Evolutionary conservation across 1,139 yeast species (phyloP).

Genomic region (Kodamaea arcana): DNA sequence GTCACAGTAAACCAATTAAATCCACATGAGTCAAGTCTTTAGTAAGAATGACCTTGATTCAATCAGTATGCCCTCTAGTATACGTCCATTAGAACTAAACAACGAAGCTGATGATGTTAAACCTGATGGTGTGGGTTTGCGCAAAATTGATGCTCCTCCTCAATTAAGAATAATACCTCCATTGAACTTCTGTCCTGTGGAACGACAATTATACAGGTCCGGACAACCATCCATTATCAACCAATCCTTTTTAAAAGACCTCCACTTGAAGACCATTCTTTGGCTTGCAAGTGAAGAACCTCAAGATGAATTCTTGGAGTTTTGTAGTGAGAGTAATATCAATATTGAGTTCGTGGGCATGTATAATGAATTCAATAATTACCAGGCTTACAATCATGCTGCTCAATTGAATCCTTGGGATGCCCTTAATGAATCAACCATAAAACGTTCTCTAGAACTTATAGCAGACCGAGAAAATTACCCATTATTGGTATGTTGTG

Average conservation of each 20-base stretch:
- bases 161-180: slow-evolving; percentile 81
- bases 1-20: no score
- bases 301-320: slow-evolving; percentile 77
- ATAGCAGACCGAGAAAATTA: slow-evolving; percentile 69
- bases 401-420: slow-evolving; percentile 76
- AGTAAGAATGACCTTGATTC: no score
- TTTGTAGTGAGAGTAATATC: slow-evolving; percentile 69
- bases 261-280: slow-evolving; percentile 72
- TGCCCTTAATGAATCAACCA: slow-evolving; percentile 82
- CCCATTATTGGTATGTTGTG: slow-evolving; percentile 89
- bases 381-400: slow-evolving; percentile 20
- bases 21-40: no score
- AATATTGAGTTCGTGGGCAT: slow-evolving; percentile 63
- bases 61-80: no score
- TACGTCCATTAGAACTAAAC: not conserved
- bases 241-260: slow-evolving; percentile 74
- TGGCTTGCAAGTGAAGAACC: slow-evolving; percentile 98
- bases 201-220: slow-evolving; percentile 74
- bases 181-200: slow-evolving; percentile 91
- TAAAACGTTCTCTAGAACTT: slow-evolving; percentile 71
- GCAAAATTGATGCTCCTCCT: slow-evolving; percentile 40
- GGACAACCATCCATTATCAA: slow-evolving; percentile 97
- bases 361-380: slow-evolving; percentile 47
- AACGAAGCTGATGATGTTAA: not conserved
- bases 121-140: slow-evolving; percentile 12